Percentiles rank a stretch among this genome's conserved stretches.
phyloP scores from a whole-genome alignment of 2,329 filamentous ascomycete species.

The Paecilomyces fulvus region DNA sequence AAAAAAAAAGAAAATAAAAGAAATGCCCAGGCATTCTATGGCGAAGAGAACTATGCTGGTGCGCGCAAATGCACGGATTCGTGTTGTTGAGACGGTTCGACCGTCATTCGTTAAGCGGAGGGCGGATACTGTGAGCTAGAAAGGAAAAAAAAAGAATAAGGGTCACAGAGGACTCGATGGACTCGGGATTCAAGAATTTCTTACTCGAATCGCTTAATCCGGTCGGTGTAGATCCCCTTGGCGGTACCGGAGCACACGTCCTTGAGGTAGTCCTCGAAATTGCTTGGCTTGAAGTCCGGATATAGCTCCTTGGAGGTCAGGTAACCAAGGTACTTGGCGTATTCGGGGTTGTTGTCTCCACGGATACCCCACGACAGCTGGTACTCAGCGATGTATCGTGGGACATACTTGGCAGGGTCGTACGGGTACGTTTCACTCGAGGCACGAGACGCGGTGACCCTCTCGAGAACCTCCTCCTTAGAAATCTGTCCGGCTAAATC shows the following conservation, averaged over 20 bases:
- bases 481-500: conserved; percentile 16
- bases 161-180: conserved; percentile 19
- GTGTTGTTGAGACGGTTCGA: background rate
- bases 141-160: background rate
- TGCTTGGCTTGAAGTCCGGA: conserved; percentile 39
- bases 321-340: conserved; percentile 49
- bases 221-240: conserved; percentile 28
- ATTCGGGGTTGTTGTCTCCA: conserved; percentile 46
- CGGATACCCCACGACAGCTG: conserved; percentile 39
- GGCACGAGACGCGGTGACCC: conserved; percentile 25
- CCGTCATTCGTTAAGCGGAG: background rate
- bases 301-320: conserved; percentile 46
- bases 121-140: background rate
- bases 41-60: background rate
- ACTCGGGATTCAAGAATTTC: conserved; percentile 27
- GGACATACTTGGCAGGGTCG: conserved; percentile 28
- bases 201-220: conserved; percentile 17
- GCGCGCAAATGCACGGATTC: background rate
- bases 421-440: conserved; percentile 29
- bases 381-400: conserved; percentile 36
- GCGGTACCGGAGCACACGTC: conserved; percentile 35
- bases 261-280: conserved; percentile 33
- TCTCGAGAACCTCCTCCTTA: conserved; percentile 25
- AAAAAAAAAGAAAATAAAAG: background rate
- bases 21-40: background rate